Evolutionary conservation across 140 eudicot species (phyloP), one percentile per base, ranked within the genome.

Genomic region (Stevia rebaudiana): DNA sequence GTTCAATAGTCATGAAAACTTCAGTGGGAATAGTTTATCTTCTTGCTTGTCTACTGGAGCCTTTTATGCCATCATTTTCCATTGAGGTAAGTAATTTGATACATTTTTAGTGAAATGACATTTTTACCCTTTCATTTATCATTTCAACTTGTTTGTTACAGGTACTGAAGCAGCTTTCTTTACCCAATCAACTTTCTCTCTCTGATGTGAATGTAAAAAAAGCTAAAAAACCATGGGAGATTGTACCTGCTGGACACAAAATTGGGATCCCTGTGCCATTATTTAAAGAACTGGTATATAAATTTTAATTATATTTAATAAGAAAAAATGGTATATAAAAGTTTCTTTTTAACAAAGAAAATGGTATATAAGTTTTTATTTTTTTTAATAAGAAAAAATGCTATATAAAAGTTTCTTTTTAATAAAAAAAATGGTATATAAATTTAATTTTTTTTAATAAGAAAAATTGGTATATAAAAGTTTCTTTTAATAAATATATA

Each of bases 201-300:
- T 84, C 83, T 31, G 87, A 88, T 50, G 95, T 84, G 46, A 81
- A 81, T 8, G 96, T 85, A 31, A 92, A 79, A 40, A 83, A 76
- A 84, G 83, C 85, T 47, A 85, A 75, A 75, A 83, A 73, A 68
- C 97, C 91, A 12, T 92, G 99, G 99, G 86, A 85, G 55, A 39
- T 85, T 43, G 47, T 92, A 33, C 89, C 94, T 17, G 79, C 78
- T 6, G 94, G 95, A 55, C 99, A 92, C 73, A 81, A 50, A 76
- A 85, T 92, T 51, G 99, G 99, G 48, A 88, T 81, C n/a, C 99
- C 99, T 12, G 70, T 69, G 40, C 97, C 99, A 75, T 74, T 92
- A 77, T 92, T 92, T 52, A 85, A 81, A 69, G 95, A 88, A 75
- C 71, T 92, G 95, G 98, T 87, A 87, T 35, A 25, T 87, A 87